Conservation (phyloP, 106 monocot species). For the Dioscorea alata region DNA sequence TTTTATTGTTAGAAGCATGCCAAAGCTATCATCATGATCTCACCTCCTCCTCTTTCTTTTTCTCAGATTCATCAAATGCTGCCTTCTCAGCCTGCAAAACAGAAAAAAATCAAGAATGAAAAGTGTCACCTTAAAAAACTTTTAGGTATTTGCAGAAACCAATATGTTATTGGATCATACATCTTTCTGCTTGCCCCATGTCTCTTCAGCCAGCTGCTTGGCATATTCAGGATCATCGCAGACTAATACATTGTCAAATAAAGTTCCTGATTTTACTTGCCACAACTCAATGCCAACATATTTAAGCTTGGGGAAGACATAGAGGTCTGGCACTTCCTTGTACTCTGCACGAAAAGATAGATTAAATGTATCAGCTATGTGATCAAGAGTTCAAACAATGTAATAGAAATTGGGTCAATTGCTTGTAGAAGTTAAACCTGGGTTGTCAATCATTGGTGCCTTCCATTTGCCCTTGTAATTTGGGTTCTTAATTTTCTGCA, state of each 20-base stretch:
- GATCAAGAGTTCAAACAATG: neutral
- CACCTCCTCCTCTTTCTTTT: slow-evolving; percentile 12
- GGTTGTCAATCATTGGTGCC: slow-evolving; percentile 88
- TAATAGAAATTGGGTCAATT: neutral
- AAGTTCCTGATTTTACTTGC: slow-evolving; percentile 65
- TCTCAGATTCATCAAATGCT: slow-evolving; percentile 10
- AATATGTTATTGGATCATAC: slow-evolving; percentile 9
- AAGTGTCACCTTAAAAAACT: too few relatives aligned
- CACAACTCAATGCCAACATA: slow-evolving; percentile 68
- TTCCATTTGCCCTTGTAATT: slow-evolving; percentile 89
- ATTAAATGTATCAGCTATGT: too few relatives aligned
- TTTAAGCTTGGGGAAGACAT: slow-evolving; percentile 60
- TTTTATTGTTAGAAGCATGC: neutral
- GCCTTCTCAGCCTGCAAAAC: slow-evolving; percentile 36
- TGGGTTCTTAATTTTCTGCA: slow-evolving; percentile 69
- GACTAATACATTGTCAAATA: slow-evolving; percentile 77
- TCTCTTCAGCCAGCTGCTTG: slow-evolving; percentile 69
- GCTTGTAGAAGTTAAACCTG: slow-evolving; percentile 31
- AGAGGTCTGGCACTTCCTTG: slow-evolving; percentile 62
- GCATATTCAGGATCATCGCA: slow-evolving; percentile 89
- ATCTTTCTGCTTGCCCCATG: slow-evolving; percentile 57
- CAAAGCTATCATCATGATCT: neutral
- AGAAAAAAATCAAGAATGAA: neutral
- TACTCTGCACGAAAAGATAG: slow-evolving; percentile 37
- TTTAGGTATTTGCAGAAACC: too few relatives aligned